Evolutionary conservation across 768 basidiomycete species (phyloP), one percentile per base, ranked within the genome.

Genomic region (Boletus reticuloceps): DNA sequence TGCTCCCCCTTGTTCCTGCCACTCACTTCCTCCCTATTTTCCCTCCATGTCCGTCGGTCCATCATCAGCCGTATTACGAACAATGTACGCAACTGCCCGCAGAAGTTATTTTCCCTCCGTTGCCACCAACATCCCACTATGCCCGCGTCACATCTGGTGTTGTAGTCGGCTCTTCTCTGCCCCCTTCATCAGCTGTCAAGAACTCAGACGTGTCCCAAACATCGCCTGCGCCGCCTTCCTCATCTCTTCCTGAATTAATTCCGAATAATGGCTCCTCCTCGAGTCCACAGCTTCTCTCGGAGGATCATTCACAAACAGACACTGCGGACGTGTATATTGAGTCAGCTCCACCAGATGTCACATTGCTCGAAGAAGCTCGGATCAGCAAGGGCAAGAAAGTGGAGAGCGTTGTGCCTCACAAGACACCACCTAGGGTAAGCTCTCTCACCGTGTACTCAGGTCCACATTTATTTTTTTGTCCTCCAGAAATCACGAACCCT

Each of bases 41-140:
- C 60, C 83, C 81, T 31, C 74, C 79, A 14, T 79, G 80, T 11
- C 78, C 82, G 10, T 82, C 82, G 12, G 75, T 79, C 19, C 84
- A 88, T 55, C 86, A 88, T 58, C 89, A 90, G 61, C 82, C 88
- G 0, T 90, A 90, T 66, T 89, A 88, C 64, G 82, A 83, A 48
- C 81, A 77, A 38, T 84, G 83, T 54, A 54, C 80, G 16, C 79
- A 80, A 50, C 64, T 78, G 6, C 78, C 85, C 6, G 77, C 84
- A 9, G 88, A 88, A 32, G 76, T 88, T 31, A 82, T 90, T 34
- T 90, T 90, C 68, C 89, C 89, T 47, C 86, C 87, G 1, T 70
- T 90, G 4, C 89, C 88, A 16, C 72, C 83, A 6, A 73, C 76
- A 4, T 76, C 77, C 17, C 73, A 72, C 31, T 75, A 73, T 51